These are phyloP conservation scores for Kwoniella dendrophila DNA, from an alignment of 768 basidiomycete species.

Conservation along the genomic window DNA sequence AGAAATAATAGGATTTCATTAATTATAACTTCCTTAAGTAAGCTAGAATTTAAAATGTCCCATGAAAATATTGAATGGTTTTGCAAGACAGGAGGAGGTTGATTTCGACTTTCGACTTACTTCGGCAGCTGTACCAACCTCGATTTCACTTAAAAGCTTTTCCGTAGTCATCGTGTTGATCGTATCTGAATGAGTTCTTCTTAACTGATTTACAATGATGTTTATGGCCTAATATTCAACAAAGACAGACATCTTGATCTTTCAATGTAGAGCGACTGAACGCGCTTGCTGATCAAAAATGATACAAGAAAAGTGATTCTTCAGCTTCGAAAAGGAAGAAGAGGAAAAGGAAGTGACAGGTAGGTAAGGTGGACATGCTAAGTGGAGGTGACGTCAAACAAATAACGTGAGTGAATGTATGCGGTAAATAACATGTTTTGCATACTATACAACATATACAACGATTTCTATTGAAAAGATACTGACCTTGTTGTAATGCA, in stretches of 20 bases:
- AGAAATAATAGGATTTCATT: neutral
- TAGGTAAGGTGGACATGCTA: slow-evolving; percentile 3
- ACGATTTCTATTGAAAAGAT: too few species aligned
- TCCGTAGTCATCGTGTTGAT: slow-evolving; percentile 13
- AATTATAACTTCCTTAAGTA: neutral
- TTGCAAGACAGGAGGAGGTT: neutral
- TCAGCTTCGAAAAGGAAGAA: neutral
- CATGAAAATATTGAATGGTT: neutral
- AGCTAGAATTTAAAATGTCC: neutral
- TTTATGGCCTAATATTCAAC: too few species aligned
- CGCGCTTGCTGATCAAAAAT: neutral
- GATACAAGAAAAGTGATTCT: too few species aligned
- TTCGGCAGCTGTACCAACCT: slow-evolving; percentile 32
- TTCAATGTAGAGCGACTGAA: neutral
- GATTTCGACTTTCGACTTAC: slow-evolving; percentile 19
- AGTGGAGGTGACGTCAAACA: slow-evolving; percentile 10
- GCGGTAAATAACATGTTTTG: too few species aligned
- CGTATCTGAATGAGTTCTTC: neutral
- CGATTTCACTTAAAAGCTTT: slow-evolving; percentile 35
- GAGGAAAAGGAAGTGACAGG: neutral
- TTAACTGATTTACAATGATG: neutral
- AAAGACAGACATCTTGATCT: slow-evolving; percentile 1
- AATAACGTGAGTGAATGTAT: neutral
- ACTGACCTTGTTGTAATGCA: too few species aligned
- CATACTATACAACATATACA: too few species aligned